Percentiles rank a stretch among this genome's conserved stretches.
These are phyloP conservation scores for Metschnikowia kunwiensis DNA, from an alignment of 805 yeast genomes.

Conservation along the genomic window DNA sequence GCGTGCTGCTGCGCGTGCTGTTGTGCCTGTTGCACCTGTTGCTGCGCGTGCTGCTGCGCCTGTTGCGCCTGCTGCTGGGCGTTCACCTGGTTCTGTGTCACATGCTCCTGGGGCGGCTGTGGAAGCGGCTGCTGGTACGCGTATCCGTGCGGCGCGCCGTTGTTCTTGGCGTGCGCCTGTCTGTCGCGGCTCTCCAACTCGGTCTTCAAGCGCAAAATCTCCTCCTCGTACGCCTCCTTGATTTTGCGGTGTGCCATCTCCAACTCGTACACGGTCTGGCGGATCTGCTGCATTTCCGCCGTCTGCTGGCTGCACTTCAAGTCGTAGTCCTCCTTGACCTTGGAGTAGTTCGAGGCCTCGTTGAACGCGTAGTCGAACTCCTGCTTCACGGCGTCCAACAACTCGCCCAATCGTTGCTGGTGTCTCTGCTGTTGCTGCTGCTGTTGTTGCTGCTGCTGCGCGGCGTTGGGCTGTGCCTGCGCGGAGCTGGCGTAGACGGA, in stretches of 20 bases:
- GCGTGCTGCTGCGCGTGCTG: conserved; percentile 2
- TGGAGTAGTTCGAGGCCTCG: conserved; percentile 81
- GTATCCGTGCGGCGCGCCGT: conserved; percentile 37
- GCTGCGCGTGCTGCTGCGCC: conserved; percentile 1
- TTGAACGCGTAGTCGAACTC: conserved; percentile 83
- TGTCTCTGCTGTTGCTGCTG: conserved; percentile 39
- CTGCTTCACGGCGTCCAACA: conserved; percentile 85
- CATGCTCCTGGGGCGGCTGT: conserved; percentile 7
- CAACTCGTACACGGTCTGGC: conserved; percentile 90
- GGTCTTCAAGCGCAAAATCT: conserved; percentile 76
- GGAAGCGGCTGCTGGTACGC: conserved; percentile 27
- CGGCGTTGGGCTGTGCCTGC: conserved; percentile 21
- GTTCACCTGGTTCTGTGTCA: conserved; percentile 22
- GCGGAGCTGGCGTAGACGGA: conserved; percentile 21
- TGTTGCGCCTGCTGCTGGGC: conserved; percentile 25
- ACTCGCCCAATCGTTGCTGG: conserved; percentile 61
- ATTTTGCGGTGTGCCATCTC: conserved; percentile 92
- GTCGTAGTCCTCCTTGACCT: conserved; percentile 92
- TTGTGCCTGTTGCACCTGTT: conserved; percentile 1
- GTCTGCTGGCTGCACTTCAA: conserved; percentile 87
- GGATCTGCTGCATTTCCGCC: conserved; percentile 87
- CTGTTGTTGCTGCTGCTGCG: conserved; percentile 28
- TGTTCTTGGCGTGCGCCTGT: conserved; percentile 40
- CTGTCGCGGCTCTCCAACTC: conserved; percentile 83
- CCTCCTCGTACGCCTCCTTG: conserved; percentile 95